Percentiles rank a stretch among this genome's conserved stretches.
phyloP scores from a whole-genome alignment of 768 basidiomycete genomes.

The Clitopilus passeckerianus region DNA sequence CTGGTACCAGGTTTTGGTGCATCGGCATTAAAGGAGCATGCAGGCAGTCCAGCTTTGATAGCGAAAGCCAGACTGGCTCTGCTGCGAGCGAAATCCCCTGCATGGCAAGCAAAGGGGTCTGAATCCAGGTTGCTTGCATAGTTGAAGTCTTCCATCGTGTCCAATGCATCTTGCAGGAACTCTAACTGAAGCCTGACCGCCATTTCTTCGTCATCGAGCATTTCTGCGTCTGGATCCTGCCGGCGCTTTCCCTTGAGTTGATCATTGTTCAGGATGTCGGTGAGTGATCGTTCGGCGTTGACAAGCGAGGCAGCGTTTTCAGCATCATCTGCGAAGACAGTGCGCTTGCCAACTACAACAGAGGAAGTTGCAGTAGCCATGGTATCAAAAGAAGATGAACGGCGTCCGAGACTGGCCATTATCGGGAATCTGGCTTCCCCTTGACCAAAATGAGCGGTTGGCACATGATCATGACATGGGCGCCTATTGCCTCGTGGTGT shows the following conservation, averaged over 20 bases:
- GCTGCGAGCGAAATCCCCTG: constrained; percentile 34
- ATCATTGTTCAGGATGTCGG: neutral
- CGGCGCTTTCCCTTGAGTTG: constrained; percentile 30
- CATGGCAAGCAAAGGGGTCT: constrained; percentile 16
- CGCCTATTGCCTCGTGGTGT: neutral
- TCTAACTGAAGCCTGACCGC: constrained; percentile 39
- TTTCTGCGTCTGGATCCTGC: constrained; percentile 15
- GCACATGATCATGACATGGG: neutral
- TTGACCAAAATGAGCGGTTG: neutral
- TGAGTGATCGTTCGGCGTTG: neutral
- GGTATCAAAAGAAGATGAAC: neutral
- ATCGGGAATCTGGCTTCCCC: neutral
- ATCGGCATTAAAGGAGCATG: neutral
- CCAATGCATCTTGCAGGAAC: constrained; percentile 22
- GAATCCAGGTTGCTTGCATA: constrained; percentile 36
- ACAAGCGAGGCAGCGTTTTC: neutral
- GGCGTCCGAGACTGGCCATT: neutral
- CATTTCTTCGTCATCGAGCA: constrained; percentile 35
- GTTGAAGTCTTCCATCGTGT: constrained; percentile 26
- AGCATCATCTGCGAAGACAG: neutral
- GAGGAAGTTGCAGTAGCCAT: neutral
- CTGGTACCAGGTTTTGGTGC: too few species aligned
- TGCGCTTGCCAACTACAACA: neutral
- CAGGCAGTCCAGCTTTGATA: neutral
- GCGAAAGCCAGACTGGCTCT: constrained; percentile 32